phyloP scores from a whole-genome alignment of 208 protist species.

The Phytomonas sp. region DNA sequence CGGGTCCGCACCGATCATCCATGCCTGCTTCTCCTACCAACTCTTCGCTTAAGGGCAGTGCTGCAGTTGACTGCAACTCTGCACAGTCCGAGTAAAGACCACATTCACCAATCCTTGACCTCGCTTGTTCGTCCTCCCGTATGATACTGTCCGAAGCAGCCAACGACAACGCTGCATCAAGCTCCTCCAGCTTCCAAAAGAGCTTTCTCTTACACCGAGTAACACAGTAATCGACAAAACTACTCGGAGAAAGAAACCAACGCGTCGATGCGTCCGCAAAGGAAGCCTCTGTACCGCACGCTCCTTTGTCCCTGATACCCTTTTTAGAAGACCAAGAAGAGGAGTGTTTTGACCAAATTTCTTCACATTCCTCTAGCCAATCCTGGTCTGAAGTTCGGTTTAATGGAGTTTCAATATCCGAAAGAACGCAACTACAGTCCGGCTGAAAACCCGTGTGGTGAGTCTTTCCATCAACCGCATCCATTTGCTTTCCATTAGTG shows the following conservation, averaged over 20 bases:
- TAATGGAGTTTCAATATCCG: neutral
- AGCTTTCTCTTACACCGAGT: neutral
- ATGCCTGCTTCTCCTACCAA: neutral
- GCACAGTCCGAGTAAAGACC: neutral
- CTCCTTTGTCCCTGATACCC: neutral
- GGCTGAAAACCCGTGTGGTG: neutral
- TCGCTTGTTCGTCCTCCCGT: neutral
- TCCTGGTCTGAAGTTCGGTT: neutral
- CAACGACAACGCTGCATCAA: neutral
- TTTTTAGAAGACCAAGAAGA: neutral
- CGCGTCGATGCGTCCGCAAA: neutral
- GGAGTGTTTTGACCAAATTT: neutral
- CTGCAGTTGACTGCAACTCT: neutral
- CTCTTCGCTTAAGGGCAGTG: neutral
- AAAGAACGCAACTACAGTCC: neutral
- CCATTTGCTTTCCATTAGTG: neutral
- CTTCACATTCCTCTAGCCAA: neutral
- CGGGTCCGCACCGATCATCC: neutral
- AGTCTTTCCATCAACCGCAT: neutral
- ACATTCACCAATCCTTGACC: neutral
- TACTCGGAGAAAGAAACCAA: neutral
- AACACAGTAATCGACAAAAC: neutral
- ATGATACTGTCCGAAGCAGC: neutral
- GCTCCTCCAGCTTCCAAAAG: neutral
- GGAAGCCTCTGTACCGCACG: neutral